Conservation (phyloP, 2,329 filamentous ascomycete species). For the Aspergillus floridensis region DNA sequence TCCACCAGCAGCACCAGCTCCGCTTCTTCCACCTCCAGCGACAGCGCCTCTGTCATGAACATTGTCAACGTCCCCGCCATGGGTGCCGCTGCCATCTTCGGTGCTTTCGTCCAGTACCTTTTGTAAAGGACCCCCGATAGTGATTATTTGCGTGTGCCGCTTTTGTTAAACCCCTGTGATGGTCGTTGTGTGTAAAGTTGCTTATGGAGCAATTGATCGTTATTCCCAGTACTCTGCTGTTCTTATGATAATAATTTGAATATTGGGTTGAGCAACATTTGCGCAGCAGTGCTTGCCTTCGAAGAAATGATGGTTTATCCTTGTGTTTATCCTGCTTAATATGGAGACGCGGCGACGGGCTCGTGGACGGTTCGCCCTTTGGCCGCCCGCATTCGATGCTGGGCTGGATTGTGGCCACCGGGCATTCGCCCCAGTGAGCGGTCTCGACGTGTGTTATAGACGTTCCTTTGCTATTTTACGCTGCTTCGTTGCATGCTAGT, state of each 20-base stretch:
- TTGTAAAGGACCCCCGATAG: slow-evolving; percentile 42
- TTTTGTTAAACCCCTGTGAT: slow-evolving; percentile 29
- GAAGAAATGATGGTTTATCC: slow-evolving; percentile 22
- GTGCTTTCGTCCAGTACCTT: slow-evolving; percentile 45
- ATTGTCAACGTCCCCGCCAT: slow-evolving; percentile 37
- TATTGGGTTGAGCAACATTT: slow-evolving; percentile 32
- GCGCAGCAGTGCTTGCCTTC: slow-evolving; percentile 24
- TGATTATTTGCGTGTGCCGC: slow-evolving; percentile 27
- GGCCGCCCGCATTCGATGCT: too few relatives aligned
- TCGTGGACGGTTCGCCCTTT: background rate
- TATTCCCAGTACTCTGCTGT: slow-evolving; percentile 32
- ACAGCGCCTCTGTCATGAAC: slow-evolving; percentile 38
- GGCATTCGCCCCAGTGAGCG: slow-evolving; percentile 10
- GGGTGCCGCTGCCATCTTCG: slow-evolving; percentile 45
- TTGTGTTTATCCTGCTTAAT: slow-evolving; percentile 6
- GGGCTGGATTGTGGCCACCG: slow-evolving; percentile 19
- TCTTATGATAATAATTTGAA: slow-evolving; percentile 45
- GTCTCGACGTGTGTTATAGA: slow-evolving; percentile 23
- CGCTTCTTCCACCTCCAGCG: slow-evolving; percentile 32
- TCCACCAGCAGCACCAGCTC: slow-evolving; percentile 25
- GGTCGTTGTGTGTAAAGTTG: slow-evolving; percentile 35
- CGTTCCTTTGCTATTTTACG: slow-evolving; percentile 21
- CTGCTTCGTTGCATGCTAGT: slow-evolving; percentile 16
- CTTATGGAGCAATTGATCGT: slow-evolving; percentile 35
- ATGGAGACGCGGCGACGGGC: slow-evolving; percentile 5